Percentiles rank a stretch among this genome's conserved stretches.
These are phyloP conservation scores for Arctium minus DNA, from an alignment of 129 eudicot species.

Conservation along the genomic window DNA sequence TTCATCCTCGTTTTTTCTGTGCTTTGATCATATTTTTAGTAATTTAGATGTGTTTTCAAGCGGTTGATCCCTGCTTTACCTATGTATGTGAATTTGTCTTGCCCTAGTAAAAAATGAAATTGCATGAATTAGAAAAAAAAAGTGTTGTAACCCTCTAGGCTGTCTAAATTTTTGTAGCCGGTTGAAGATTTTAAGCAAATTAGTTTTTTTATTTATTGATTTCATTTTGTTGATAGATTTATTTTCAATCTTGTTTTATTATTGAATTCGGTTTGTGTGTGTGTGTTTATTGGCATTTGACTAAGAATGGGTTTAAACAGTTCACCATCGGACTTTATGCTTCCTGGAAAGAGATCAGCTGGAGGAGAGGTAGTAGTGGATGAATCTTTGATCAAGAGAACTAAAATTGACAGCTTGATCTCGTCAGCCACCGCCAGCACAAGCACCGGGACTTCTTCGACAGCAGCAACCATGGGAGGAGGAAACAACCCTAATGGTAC, in stretches of 20 bases:
- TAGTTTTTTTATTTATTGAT: neutral
- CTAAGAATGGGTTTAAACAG: constrained; percentile 38
- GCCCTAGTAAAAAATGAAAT: neutral
- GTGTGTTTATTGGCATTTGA: constrained; percentile 5
- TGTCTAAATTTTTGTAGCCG: neutral
- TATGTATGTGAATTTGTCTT: neutral
- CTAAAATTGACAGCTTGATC: constrained; percentile 37
- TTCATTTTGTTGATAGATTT: neutral
- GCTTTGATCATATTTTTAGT: neutral
- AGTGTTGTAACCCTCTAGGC: neutral
- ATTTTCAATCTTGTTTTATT: neutral
- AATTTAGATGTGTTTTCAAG: neutral
- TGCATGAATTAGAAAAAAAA: neutral
- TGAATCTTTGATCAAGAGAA: constrained; percentile 49
- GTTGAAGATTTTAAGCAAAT: neutral
- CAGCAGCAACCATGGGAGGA: constrained; percentile 46
- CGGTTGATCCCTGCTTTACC: neutral
- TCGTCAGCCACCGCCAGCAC: constrained; percentile 37
- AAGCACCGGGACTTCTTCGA: constrained; percentile 26
- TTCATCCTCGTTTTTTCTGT: neutral
- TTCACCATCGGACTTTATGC: constrained; percentile 82
- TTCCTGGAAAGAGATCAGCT: constrained; percentile 83
- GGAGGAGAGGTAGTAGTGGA: constrained; percentile 64
- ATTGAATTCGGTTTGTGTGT: neutral
- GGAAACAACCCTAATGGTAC: constrained; percentile 38